Evolutionary conservation across 1,139 yeast genomes (phyloP).

Genomic region (Pichia sp.): DNA sequence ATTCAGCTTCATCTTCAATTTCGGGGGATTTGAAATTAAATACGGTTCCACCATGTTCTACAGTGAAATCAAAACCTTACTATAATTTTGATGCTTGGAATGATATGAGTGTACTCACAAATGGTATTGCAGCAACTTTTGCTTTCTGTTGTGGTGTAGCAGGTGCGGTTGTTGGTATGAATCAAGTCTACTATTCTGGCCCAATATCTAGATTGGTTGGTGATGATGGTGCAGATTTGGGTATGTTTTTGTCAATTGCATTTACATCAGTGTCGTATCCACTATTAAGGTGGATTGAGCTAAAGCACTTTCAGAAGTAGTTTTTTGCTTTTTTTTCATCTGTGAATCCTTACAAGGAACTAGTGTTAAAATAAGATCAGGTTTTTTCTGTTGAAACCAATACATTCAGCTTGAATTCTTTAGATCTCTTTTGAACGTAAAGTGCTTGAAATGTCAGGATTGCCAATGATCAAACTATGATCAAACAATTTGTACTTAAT

Average conservation of each 20-base stretch:
- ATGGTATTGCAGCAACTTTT: constrained; percentile 70
- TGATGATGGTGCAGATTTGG: constrained; percentile 72
- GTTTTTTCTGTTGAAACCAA: too few species aligned
- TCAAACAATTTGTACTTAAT: too few species aligned
- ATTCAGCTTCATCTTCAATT: not conserved
- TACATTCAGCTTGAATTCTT: too few species aligned
- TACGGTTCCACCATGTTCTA: constrained; percentile 17
- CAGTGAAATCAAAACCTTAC: constrained; percentile 21
- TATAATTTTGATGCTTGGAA: constrained; percentile 63
- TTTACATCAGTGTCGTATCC: constrained; percentile 65
- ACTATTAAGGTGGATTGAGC: constrained; percentile 52
- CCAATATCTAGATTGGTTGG: constrained; percentile 60
- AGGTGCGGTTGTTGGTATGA: constrained; percentile 85
- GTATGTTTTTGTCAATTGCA: constrained; percentile 74
- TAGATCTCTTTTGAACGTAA: too few species aligned
- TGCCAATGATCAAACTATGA: too few species aligned
- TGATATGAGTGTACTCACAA: constrained; percentile 50
- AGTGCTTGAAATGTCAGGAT: too few species aligned
- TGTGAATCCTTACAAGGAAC: not conserved
- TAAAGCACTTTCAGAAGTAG: constrained; percentile 39
- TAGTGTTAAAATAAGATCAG: not conserved
- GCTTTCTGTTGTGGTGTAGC: constrained; percentile 80
- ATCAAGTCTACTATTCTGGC: constrained; percentile 77
- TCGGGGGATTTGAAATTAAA: not conserved
- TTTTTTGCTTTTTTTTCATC: not conserved